A percentile compares a stretch with the other conserved stretches of the same genome.
phyloP scores from a whole-genome alignment of 139 green algal genomes.

The Chlorella sorokiniana region DNA sequence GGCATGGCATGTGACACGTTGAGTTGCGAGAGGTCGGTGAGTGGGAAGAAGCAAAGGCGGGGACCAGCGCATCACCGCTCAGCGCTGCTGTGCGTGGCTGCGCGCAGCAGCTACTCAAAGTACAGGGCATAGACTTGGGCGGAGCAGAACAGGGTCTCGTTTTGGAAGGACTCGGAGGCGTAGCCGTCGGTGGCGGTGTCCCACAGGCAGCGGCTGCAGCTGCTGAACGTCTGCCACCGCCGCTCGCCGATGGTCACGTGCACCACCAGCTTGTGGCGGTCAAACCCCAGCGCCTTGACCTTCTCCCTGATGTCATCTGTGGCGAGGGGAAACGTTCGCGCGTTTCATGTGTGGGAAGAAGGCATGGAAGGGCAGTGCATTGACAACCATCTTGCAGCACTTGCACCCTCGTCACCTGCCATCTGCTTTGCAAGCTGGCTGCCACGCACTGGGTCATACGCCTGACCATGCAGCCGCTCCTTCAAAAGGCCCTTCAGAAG shows the following conservation, averaged over 20 bases:
- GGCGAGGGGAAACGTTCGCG: too few relatives aligned
- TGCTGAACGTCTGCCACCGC: constrained; percentile 77
- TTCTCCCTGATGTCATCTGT: constrained; percentile 56
- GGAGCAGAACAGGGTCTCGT: constrained; percentile 81
- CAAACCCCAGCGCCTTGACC: constrained; percentile 85
- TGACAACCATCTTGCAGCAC: too few relatives aligned
- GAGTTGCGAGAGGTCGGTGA: too few relatives aligned
- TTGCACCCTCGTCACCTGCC: not conserved
- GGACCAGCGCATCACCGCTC: not conserved
- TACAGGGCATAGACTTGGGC: constrained; percentile 79
- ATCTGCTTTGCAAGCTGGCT: constrained; percentile 71
- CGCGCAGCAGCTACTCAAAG: too few relatives aligned
- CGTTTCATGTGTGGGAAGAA: not conserved
- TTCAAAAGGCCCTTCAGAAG: constrained; percentile 65
- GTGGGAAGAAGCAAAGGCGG: too few relatives aligned
- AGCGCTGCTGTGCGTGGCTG: too few relatives aligned
- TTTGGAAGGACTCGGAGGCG: constrained; percentile 76
- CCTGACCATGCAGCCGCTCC: constrained; percentile 72
- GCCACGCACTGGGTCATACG: constrained; percentile 86
- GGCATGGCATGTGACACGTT: too few relatives aligned
- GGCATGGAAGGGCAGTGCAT: not conserved
- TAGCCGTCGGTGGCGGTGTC: constrained; percentile 78
- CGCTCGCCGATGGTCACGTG: constrained; percentile 85
- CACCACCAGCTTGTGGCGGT: constrained; percentile 83
- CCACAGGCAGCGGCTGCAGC: constrained; percentile 88